phyloP scores from a whole-genome alignment of 306 rosid genomes.

The Senna tora region DNA sequence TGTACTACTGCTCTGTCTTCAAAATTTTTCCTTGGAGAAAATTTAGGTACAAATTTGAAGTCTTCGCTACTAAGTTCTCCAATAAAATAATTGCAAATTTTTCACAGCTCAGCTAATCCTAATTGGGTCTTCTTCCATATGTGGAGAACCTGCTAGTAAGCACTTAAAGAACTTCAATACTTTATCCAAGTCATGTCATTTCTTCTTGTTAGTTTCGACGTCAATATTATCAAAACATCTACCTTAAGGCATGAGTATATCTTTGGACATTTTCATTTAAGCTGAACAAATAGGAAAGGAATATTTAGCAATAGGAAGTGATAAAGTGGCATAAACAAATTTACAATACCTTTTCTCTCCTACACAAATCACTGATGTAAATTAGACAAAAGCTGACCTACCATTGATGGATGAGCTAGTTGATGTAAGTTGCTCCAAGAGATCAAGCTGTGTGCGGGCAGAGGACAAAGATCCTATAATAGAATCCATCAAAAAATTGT shows the following conservation, averaged over 20 bases:
- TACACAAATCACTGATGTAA: constrained; percentile 1
- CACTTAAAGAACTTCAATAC: too few species aligned
- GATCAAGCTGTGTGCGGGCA: constrained; percentile 81
- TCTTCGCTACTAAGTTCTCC: too few species aligned
- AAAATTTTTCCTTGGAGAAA: neutral
- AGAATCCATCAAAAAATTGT: constrained; percentile 20
- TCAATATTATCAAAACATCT: constrained; percentile 3
- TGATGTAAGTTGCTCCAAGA: constrained; percentile 87
- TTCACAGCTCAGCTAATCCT: too few species aligned
- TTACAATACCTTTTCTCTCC: constrained; percentile 10
- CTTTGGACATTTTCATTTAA: neutral
- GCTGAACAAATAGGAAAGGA: constrained; percentile 22
- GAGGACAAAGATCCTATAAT: constrained; percentile 71
- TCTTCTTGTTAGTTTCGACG: neutral
- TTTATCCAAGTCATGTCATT: too few species aligned
- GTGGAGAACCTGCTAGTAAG: too few species aligned
- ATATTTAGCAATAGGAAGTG: neutral
- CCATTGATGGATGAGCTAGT: constrained; percentile 62
- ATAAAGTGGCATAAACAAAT: neutral
- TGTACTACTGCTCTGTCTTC: neutral
- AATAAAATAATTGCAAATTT: too few species aligned
- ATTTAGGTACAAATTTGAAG: too few species aligned
- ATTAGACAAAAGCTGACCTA: constrained; percentile 38
- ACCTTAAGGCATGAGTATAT: neutral
- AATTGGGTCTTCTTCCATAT: too few species aligned